A percentile compares a stretch with the other conserved stretches of the same genome.
phyloP scores from a whole-genome alignment of 495 filamentous ascomycete genomes.

The Aspergillus sclerotiicarbonarius region DNA sequence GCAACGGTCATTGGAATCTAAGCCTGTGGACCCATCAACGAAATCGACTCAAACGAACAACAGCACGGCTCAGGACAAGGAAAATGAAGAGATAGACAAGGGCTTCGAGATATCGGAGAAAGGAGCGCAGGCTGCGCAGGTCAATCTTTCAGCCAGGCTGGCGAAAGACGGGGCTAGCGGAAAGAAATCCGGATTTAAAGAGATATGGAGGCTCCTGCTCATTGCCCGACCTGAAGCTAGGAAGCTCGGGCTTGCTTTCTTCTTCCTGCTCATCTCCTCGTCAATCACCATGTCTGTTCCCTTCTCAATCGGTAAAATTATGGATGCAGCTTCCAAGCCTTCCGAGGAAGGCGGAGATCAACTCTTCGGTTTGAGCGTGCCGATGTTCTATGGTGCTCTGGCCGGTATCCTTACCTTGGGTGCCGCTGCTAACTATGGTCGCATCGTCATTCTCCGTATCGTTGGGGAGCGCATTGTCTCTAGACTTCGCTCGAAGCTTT shows the following conservation, averaged over 20 bases:
- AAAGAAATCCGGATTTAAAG: conserved; percentile 63
- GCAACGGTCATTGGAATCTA: conserved; percentile 26
- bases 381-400: conserved; percentile 76
- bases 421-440: conserved; percentile 85
- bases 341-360: conserved; percentile 44
- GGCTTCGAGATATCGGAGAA: conserved; percentile 71
- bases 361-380: conserved; percentile 70
- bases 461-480: conserved; percentile 94
- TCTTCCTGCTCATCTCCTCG: conserved; percentile 82
- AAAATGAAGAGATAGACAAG: conserved; percentile 50
- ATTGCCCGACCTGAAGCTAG: conserved; percentile 83
- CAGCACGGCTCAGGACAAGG: conserved; percentile 23
- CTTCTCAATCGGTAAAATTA: conserved; percentile 91
- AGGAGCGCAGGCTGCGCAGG: conserved; percentile 80
- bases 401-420: conserved; percentile 68
- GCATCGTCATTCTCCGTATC: conserved; percentile 91
- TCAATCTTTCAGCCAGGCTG: conserved; percentile 84
- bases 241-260: conserved; percentile 75
- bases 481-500: conserved; percentile 82
- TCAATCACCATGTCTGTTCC: conserved; percentile 91
- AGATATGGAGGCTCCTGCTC: conserved; percentile 83
- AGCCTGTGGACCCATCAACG: conserved; percentile 20
- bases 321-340: conserved; percentile 76
- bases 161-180: conserved; percentile 70
- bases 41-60: conserved; percentile 16